Base-by-base conservation (phyloP, 768 basidiomycete species). In the Phaeotremella fagi region DNA sequence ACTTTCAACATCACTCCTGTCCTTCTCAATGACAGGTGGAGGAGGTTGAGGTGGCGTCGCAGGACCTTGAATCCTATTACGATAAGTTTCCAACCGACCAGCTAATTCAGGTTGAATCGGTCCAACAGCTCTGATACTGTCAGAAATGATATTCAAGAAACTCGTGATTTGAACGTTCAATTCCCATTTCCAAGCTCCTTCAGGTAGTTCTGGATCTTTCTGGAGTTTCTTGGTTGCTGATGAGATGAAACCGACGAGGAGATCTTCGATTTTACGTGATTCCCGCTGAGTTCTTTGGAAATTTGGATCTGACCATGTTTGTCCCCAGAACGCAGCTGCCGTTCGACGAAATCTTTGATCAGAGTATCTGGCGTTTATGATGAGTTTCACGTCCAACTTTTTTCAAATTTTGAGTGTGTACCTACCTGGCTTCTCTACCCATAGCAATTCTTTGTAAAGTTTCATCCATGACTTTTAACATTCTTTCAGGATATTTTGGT, bases 261-360 rank as follows among this genome's bases (percentile, higher is more conserved):
- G 85, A 59, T 97, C 91, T 76, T 99, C 95, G 33, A 97, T 88
- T 77, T 94, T 95, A 42, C 95, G 82, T 72, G 89, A 92, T 73
- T 97, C 92, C 75, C 90, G 89, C 83, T 97, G 86, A 64, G 91
- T 87, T 29, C 83, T 81, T 52, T 86, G 84, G 78, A 95, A 94
- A 33, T 79, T 80, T 24, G 89, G 86, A 53, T 87, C 84, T 73
- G 85, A 83, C 73, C 88, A 89, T 57, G 90, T 88, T 12, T 85
- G 86, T 1, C 53, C 53, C 71, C 91, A 97, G 75, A 97, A 97
- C 28, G 87, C 85, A 51, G 85, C 92, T 80, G 94, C 86, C 1
- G 88, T 90, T 51, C 89, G 81, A 26, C 94, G 83, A 16, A 91
- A 84, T 27, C 90, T 79, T 66, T 90, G 89, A 70, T 95, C 92